Percentiles rank a stretch among this genome's conserved stretches.
These are phyloP conservation scores for Hypomontagnella monticulosa DNA, from an alignment of 495 filamentous ascomycete genomes.

Conservation along the genomic window DNA sequence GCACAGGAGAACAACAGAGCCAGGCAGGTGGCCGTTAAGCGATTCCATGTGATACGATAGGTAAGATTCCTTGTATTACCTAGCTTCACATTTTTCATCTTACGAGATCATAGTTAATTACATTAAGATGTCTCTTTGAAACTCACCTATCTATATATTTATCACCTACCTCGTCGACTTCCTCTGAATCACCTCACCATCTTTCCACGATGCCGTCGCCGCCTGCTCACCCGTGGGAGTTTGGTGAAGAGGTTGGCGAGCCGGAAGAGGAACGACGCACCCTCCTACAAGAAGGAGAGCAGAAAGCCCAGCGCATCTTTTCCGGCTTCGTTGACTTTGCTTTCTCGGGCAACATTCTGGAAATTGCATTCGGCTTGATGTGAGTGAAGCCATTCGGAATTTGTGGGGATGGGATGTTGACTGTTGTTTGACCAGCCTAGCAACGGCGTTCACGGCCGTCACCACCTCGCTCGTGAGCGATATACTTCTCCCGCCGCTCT, in stretches of 20 bases:
- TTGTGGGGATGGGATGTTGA: conserved; percentile 1
- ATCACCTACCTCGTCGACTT: too few species aligned
- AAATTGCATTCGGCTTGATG: conserved; percentile 81
- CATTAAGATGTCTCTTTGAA: too few species aligned
- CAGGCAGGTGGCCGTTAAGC: too few species aligned
- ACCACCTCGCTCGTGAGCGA: conserved; percentile 79
- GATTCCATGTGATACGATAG: too few species aligned
- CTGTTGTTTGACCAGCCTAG: conserved; percentile 59
- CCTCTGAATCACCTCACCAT: too few species aligned
- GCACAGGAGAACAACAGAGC: too few species aligned
- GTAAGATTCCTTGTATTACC: too few species aligned
- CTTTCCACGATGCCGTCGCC: too few species aligned
- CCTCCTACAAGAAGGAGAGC: conserved; percentile 48
- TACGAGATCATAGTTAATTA: too few species aligned
- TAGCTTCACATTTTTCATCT: too few species aligned
- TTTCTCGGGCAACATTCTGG: conserved; percentile 77
- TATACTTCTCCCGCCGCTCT: conserved; percentile 73
- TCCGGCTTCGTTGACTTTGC: conserved; percentile 75
- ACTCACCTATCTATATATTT: too few species aligned
- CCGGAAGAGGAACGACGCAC: conserved; percentile 45
- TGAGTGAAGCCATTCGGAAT: conserved; percentile 44
- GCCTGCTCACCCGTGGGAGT: conserved; percentile 43
- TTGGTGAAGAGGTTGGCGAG: conserved; percentile 34
- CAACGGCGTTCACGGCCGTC: conserved; percentile 75
- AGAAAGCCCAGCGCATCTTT: conserved; percentile 57